Evolutionary conservation across 169 alveolate genomes (phyloP).

Genomic region (Eimeria zaria): DNA sequence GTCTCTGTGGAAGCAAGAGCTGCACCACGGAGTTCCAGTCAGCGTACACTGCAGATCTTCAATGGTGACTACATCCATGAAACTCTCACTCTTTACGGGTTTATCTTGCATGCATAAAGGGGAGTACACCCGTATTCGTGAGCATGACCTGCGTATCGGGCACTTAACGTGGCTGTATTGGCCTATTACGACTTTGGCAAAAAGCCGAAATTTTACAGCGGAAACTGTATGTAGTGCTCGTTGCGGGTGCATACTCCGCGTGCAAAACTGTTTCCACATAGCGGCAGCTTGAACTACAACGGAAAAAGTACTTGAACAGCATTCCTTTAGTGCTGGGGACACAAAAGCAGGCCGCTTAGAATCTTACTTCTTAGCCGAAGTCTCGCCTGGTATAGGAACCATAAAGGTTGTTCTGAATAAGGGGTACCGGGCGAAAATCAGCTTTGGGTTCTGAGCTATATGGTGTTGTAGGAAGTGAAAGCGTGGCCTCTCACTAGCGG

Average conservation of each 20-base stretch:
- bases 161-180: neutral
- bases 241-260: neutral
- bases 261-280: neutral
- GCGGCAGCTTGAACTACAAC: neutral
- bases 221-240: neutral
- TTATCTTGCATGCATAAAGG: neutral
- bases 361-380: no score
- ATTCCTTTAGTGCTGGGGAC: neutral
- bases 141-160: neutral
- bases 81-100: neutral
- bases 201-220: neutral
- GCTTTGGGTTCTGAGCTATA: neutral
- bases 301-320: neutral
- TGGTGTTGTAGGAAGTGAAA: neutral
- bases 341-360: neutral
- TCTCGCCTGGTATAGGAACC: no score
- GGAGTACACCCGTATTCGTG: neutral
- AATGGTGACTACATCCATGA: neutral
- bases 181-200: neutral
- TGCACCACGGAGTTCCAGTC: slow-evolving; percentile 53
- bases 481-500: neutral
- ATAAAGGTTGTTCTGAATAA: no score
- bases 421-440: neutral
- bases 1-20: slow-evolving; percentile 34
- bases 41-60: slow-evolving; percentile 42